These are phyloP conservation scores for Pouteria campechiana DNA, from an alignment of 179 eudicot genomes.

Conservation along the genomic window DNA sequence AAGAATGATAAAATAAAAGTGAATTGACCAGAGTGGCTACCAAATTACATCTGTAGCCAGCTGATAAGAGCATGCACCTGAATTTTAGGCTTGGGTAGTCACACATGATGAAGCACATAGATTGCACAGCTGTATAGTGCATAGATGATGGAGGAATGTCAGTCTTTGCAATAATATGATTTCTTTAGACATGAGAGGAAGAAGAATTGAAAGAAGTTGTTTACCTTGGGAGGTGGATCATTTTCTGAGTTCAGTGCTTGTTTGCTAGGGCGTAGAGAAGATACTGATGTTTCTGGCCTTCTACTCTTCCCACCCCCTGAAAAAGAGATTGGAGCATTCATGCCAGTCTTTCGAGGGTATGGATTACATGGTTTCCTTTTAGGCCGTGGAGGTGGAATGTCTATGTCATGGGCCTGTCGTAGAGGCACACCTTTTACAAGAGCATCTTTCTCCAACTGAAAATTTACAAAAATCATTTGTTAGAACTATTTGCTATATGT, in stretches of 20 bases:
- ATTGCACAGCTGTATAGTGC: neutral
- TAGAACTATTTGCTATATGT: too few relatives aligned
- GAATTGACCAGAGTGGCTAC: too few relatives aligned
- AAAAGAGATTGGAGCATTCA: slow-evolving; percentile 20
- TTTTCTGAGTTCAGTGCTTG: slow-evolving; percentile 39
- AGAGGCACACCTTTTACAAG: slow-evolving; percentile 72
- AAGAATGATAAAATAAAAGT: too few relatives aligned
- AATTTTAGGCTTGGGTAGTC: too few relatives aligned
- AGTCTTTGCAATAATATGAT: too few relatives aligned
- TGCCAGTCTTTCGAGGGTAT: slow-evolving; percentile 78
- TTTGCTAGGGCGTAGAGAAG: slow-evolving; percentile 25
- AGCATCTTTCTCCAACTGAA: slow-evolving; percentile 97
- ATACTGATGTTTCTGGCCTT: slow-evolving; percentile 20
- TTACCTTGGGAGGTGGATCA: slow-evolving; percentile 52
- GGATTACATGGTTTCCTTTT: slow-evolving; percentile 94
- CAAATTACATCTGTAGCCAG: too few relatives aligned
- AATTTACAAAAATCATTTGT: neutral
- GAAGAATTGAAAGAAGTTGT: slow-evolving; percentile 1
- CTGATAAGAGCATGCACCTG: too few relatives aligned
- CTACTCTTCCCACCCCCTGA: slow-evolving; percentile 46
- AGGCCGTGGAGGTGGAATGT: slow-evolving; percentile 98
- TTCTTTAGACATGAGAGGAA: neutral
- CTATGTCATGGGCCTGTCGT: slow-evolving; percentile 66
- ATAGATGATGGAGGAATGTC: neutral
- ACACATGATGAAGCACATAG: neutral